phyloP scores from a whole-genome alignment of 441 rosid genomes.

The Pelargonium cotyledonis region DNA sequence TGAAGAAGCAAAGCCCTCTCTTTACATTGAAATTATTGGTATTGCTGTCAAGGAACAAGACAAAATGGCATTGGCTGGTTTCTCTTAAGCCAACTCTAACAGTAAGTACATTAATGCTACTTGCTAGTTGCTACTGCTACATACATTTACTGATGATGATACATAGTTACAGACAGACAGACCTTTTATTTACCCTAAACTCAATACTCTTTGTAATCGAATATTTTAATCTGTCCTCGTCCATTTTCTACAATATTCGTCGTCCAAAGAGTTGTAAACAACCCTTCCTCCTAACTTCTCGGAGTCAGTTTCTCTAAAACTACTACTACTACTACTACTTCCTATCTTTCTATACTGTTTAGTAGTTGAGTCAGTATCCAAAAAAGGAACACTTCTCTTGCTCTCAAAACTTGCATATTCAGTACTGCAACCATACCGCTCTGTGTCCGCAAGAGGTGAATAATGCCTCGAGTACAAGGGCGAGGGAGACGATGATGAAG shows the following conservation, averaged over 20 bases:
- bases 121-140: too few relatives aligned
- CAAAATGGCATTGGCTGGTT: too few relatives aligned
- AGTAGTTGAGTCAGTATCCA: slow-evolving; percentile 30
- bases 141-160: too few relatives aligned
- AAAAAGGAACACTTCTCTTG: slow-evolving; percentile 32
- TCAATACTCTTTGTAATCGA: slow-evolving; percentile 14
- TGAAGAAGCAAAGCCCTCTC: too few relatives aligned
- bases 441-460: slow-evolving; percentile 29
- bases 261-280: slow-evolving; percentile 23
- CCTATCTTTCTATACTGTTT: slow-evolving; percentile 41
- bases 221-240: slow-evolving; percentile 24
- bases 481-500: slow-evolving; percentile 53
- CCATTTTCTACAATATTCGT: slow-evolving; percentile 46
- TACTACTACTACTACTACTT: slow-evolving; percentile 23
- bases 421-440: slow-evolving; percentile 13
- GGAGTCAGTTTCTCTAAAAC: slow-evolving; percentile 34
- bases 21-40: too few relatives aligned
- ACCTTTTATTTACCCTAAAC: slow-evolving; percentile 29
- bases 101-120: too few relatives aligned
- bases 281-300: slow-evolving; percentile 30
- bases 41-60: too few relatives aligned
- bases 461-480: slow-evolving; percentile 41
- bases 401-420: slow-evolving; percentile 21
- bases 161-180: too few relatives aligned
- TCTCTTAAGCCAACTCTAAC: too few relatives aligned